A percentile compares a stretch with the other conserved stretches of the same genome.
Conservation (phyloP, 129 eudicot genomes). For the Calendula officinalis region DNA sequence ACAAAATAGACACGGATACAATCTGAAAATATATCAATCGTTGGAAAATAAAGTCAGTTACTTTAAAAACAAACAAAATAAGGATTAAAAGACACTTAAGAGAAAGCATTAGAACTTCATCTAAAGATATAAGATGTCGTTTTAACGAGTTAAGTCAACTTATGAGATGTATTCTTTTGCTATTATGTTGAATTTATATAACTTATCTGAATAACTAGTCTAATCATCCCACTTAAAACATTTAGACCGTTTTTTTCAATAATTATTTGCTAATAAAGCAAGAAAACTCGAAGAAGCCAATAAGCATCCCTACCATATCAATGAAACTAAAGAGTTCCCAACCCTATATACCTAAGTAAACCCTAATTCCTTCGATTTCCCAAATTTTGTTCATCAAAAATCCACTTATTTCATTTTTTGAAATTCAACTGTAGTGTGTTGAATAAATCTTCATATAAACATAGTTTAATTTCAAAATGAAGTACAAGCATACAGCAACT, state of each 20-base stretch:
- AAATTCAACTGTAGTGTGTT: neutral
- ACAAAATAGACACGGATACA: neutral
- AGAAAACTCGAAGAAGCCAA: neutral
- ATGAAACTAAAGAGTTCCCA: neutral
- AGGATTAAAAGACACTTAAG: neutral
- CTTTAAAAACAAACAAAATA: neutral
- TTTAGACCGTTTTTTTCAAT: neutral
- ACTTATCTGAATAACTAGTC: neutral
- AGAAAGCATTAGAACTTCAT: neutral
- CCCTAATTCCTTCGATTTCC: constrained; percentile 3
- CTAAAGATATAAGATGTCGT: neutral
- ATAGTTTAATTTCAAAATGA: neutral
- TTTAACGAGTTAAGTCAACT: neutral
- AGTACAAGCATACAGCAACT: neutral
- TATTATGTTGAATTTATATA: neutral
- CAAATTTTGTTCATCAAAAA: neutral
- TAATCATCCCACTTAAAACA: neutral
- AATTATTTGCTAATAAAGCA: neutral
- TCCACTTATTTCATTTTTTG: neutral
- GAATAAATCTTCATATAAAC: neutral
- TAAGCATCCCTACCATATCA: neutral
- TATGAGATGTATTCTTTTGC: neutral
- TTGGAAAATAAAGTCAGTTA: constrained; percentile 4
- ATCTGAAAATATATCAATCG: neutral
- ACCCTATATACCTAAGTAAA: neutral